A percentile compares a stretch with the other conserved stretches of the same genome.
phyloP scores from a whole-genome alignment of 805 yeast species.

The Candida sphagnicola region DNA sequence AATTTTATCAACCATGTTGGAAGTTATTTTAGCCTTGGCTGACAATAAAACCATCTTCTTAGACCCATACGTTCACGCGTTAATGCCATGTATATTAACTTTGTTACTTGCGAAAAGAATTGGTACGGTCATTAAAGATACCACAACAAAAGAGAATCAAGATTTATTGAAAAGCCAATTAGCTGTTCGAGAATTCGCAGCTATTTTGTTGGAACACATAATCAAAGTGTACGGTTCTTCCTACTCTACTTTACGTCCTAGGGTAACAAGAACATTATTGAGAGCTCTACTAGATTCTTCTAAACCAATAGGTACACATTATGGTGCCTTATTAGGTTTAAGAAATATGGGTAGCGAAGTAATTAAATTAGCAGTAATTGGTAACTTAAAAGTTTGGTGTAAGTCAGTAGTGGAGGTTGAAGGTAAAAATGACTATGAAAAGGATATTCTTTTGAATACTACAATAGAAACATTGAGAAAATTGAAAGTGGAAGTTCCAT shows the following conservation, averaged over 20 bases:
- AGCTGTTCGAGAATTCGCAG: conserved; percentile 84
- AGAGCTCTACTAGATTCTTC: conserved; percentile 86
- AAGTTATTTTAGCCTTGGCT: conserved; percentile 79
- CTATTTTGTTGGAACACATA: conserved; percentile 76
- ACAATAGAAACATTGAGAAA: conserved; percentile 53
- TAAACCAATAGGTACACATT: conserved; percentile 84
- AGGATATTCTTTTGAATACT: conserved; percentile 40
- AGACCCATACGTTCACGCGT: conserved; percentile 93
- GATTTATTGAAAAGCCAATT: conserved; percentile 32
- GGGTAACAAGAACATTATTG: conserved; percentile 88
- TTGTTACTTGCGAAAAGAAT: conserved; percentile 82
- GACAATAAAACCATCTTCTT: conserved; percentile 81
- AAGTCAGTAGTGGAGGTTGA: conserved; percentile 47
- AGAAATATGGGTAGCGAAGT: conserved; percentile 85
- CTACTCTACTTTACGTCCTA: conserved; percentile 84
- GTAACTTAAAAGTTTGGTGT: conserved; percentile 82
- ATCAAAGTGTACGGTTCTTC: conserved; percentile 76
- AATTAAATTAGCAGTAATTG: conserved; percentile 74
- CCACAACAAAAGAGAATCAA: conserved; percentile 25
- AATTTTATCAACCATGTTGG: conserved; percentile 77
- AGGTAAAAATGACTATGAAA: conserved; percentile 42
- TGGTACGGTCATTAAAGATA: conserved; percentile 50
- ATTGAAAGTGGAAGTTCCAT: conserved; percentile 31
- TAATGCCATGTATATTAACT: conserved; percentile 95
- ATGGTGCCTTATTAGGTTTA: conserved; percentile 86